phyloP scores from a whole-genome alignment of 2,329 filamentous ascomycete species.

The Magnaporthiopsis poae region DNA sequence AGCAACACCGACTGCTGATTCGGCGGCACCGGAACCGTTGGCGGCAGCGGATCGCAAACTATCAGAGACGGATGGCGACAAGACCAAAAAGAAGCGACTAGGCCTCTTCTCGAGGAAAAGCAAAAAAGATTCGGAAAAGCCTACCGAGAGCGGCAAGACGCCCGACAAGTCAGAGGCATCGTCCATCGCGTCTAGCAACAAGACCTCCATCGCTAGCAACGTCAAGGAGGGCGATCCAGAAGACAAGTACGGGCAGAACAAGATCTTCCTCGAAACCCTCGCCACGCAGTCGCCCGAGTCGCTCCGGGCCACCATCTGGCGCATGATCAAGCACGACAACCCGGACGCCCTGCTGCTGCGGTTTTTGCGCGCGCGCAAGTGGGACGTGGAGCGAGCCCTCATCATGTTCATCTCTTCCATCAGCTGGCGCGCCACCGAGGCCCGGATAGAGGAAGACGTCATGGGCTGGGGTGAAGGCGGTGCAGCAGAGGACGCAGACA shows the following conservation, averaged over 20 bases:
- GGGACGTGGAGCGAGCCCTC: constrained; percentile 87
- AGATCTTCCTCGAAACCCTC: constrained; percentile 74
- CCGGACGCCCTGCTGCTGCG: constrained; percentile 76
- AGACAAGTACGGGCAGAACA: constrained; percentile 87
- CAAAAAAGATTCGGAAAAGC: constrained; percentile 38
- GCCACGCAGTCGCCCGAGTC: constrained; percentile 67
- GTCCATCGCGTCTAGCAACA: constrained; percentile 14
- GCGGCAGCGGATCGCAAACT: constrained; percentile 18
- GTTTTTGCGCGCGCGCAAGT: constrained; percentile 83
- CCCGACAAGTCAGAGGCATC: background rate
- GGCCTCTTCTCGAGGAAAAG: constrained; percentile 56
- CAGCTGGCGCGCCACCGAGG: constrained; percentile 75
- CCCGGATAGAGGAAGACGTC: constrained; percentile 83
- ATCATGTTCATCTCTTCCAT: constrained; percentile 92
- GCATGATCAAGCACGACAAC: constrained; percentile 89
- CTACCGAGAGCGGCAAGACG: constrained; percentile 21
- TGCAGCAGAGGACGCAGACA: constrained; percentile 33
- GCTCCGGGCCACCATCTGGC: constrained; percentile 76
- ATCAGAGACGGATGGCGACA: constrained; percentile 31
- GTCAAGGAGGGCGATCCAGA: constrained; percentile 42
- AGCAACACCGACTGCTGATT: constrained; percentile 7
- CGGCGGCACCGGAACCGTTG: constrained; percentile 11
- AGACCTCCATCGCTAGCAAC: background rate
- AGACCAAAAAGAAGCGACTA: constrained; percentile 67
- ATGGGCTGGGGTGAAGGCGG: constrained; percentile 61